A percentile compares a stretch with the other conserved stretches of the same genome.
phyloP scores from a whole-genome alignment of 1,139 yeast species.

The Geotrichum phurueaensis region DNA sequence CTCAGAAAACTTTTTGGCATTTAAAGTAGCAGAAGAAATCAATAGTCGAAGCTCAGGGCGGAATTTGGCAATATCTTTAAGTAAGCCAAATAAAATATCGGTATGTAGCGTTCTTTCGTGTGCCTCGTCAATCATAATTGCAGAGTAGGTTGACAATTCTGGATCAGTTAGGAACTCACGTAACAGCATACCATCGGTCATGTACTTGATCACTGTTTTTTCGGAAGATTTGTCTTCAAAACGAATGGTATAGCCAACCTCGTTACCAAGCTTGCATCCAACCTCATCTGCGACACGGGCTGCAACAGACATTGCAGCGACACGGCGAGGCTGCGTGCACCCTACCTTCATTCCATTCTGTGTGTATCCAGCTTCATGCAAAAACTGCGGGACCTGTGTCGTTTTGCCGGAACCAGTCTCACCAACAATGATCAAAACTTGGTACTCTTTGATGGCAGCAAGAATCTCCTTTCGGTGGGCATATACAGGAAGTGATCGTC shows the following conservation, averaged over 20 bases:
- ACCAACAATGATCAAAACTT: slow-evolving; percentile 83
- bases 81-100: slow-evolving; percentile 75
- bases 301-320: slow-evolving; percentile 93
- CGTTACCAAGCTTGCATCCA: slow-evolving; percentile 61
- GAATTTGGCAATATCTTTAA: slow-evolving; percentile 61
- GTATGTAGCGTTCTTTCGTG: slow-evolving; percentile 94
- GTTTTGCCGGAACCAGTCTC: slow-evolving; percentile 98
- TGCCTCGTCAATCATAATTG: slow-evolving; percentile 92
- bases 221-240: slow-evolving; percentile 71
- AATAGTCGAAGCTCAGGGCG: slow-evolving; percentile 67
- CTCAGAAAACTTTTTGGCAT: slow-evolving; percentile 75
- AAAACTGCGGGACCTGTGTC: slow-evolving; percentile 86
- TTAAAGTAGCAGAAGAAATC: slow-evolving; percentile 91
- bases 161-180: slow-evolving; percentile 82
- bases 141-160: slow-evolving; percentile 59
- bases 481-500: slow-evolving; percentile 74
- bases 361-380: slow-evolving; percentile 76
- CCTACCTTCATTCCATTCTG: slow-evolving; percentile 52
- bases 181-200: slow-evolving; percentile 92
- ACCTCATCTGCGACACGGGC: slow-evolving; percentile 85
- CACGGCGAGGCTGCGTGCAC: slow-evolving; percentile 93
- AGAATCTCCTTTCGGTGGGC: slow-evolving; percentile 56
- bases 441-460: slow-evolving; percentile 57
- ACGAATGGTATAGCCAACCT: slow-evolving; percentile 83
- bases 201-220: slow-evolving; percentile 67